Conservation (phyloP, 257 asterid species). For the Prunella vulgaris region DNA sequence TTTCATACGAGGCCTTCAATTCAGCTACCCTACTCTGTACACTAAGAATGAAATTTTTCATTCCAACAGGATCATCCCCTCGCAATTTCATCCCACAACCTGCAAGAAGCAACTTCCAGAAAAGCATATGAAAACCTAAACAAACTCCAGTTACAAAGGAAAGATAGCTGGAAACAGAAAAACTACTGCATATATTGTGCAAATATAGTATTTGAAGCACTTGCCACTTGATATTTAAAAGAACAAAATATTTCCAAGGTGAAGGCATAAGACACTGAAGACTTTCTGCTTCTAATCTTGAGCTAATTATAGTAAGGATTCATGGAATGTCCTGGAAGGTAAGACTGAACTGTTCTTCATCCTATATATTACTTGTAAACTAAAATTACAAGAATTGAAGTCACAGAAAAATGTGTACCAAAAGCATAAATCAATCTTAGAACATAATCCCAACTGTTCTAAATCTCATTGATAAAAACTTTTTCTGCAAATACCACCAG, state of each 20-base stretch:
- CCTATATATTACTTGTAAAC: neutral
- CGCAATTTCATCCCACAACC: conserved; percentile 98
- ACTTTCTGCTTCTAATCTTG: neutral
- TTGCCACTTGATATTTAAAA: neutral
- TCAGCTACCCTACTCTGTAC: conserved; percentile 78
- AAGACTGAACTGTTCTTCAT: neutral
- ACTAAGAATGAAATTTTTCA: conserved; percentile 72
- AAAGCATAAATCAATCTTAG: neutral
- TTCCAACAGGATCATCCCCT: conserved; percentile 88
- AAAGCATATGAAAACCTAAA: neutral
- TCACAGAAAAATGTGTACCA: neutral
- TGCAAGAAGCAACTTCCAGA: conserved; percentile 31
- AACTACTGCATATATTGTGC: neutral
- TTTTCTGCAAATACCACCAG: neutral
- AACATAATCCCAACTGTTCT: neutral
- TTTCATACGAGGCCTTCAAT: conserved; percentile 61
- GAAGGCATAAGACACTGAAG: neutral
- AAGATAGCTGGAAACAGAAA: neutral
- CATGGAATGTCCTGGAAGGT: neutral
- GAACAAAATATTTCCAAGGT: neutral
- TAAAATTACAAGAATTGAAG: neutral
- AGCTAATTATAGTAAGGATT: neutral
- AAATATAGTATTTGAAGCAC: neutral
- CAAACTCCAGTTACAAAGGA: neutral
- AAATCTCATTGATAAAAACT: neutral